Percentiles rank a stretch among this genome's conserved stretches.
Conservation (phyloP, 1,284 basidiomycete species). For the Inonotus obliquus region DNA sequence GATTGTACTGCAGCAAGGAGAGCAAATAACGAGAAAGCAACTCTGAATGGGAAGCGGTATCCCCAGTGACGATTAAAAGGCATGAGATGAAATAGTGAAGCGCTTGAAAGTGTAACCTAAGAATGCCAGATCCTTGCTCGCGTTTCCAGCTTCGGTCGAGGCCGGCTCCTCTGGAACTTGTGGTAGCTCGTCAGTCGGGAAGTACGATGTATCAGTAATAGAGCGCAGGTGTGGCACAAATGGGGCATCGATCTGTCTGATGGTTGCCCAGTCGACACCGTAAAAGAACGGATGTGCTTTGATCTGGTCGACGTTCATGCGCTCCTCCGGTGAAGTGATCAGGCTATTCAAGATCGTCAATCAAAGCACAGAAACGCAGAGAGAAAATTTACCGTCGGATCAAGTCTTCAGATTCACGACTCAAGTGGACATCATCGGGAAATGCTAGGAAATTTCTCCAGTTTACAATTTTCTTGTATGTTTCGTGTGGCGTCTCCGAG, state of each 20-base stretch:
- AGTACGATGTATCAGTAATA: conserved; percentile 61
- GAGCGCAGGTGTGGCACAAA: conserved; percentile 60
- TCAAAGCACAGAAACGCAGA: background rate
- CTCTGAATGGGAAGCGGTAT: background rate
- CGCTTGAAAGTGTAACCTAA: conserved; percentile 39
- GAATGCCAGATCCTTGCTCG: conserved; percentile 49
- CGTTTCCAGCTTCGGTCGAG: conserved; percentile 33
- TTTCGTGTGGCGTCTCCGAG: conserved; percentile 96
- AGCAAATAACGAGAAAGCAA: background rate
- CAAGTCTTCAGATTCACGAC: conserved; percentile 88
- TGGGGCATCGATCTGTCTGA: conserved; percentile 60
- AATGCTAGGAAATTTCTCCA: conserved; percentile 91
- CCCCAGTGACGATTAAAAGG: conserved; percentile 8
- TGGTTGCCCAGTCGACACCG: conserved; percentile 60
- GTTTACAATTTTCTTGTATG: conserved; percentile 97
- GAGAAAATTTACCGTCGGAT: conserved; percentile 60
- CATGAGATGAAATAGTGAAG: conserved; percentile 24
- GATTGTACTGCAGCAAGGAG: conserved; percentile 5
- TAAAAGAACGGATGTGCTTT: conserved; percentile 38
- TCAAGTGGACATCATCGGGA: conserved; percentile 95
- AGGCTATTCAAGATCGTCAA: conserved; percentile 36
- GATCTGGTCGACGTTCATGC: conserved; percentile 67
- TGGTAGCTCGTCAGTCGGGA: conserved; percentile 62
- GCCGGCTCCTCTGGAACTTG: conserved; percentile 42
- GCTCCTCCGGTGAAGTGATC: conserved; percentile 80